Conservation (phyloP, 768 basidiomycete species). For the Leccinum uliginosum region DNA sequence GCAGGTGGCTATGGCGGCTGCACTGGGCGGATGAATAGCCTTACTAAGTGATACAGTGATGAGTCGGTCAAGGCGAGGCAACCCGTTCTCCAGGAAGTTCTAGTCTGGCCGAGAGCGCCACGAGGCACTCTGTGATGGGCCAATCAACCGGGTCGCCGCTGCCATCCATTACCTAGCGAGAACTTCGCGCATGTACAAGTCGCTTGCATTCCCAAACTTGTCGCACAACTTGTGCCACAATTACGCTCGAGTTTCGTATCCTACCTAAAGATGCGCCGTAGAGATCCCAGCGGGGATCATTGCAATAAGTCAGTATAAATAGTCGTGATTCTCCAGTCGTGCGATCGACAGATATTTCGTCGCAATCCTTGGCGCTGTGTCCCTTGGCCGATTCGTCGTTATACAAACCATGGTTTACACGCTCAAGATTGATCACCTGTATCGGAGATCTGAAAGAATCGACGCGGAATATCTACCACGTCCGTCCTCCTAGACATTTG, state of each 20-base stretch:
- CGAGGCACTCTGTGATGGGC: background rate
- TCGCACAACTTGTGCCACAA: background rate
- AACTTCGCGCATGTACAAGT: background rate
- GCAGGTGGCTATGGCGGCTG: background rate
- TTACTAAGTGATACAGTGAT: too few species aligned
- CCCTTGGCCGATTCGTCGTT: background rate
- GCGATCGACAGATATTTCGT: background rate
- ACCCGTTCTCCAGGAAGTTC: background rate
- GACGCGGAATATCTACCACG: background rate
- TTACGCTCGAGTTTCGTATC: background rate
- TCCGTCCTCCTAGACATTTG: background rate
- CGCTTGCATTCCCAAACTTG: background rate
- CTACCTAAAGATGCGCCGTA: background rate
- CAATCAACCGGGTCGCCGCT: background rate
- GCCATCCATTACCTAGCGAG: background rate
- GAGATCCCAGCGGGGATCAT: background rate
- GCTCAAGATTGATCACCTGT: background rate
- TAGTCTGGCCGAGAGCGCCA: slow-evolving; percentile 1
- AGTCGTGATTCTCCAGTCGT: background rate
- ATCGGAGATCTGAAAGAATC: slow-evolving; percentile 7
- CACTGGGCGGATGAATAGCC: background rate
- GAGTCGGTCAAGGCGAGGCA: background rate
- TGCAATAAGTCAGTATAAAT: background rate
- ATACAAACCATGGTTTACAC: background rate
- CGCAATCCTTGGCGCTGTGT: background rate